Base-by-base conservation (phyloP, 176 grass and related monocot genomes). In the Miscanthus lutarioriparius region DNA sequence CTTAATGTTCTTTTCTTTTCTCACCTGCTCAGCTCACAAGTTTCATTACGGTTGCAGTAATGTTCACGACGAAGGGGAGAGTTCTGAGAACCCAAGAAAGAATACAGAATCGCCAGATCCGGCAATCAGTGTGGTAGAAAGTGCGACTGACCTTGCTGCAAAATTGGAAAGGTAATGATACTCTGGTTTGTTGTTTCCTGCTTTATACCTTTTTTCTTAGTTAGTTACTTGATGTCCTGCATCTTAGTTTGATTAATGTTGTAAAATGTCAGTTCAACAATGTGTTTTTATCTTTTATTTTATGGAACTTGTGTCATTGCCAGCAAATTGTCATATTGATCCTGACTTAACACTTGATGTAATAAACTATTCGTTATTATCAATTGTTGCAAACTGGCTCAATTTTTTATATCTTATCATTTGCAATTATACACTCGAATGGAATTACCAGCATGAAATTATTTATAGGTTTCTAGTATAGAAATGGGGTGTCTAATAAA, bases 91-190 rank as follows among this genome's bases (percentile, higher is more conserved):
- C 17, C 20, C 4, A 1, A 19, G 2, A 32, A 6, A 25, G 8
- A 76, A 36, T 28, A 83, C 17, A 12, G 22, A 44, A 44, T n/a
- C 5, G 0, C 1, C 53, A 23, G 35, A 63, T 73, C 17, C 1
- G 13, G 37, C 53, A 62, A 41, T 10, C 3, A 62, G 5, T 20
- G 17, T 32, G 15, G 51, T 1, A n/a, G 53, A 73, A 47, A 74
- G 13, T 12, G 15, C 9, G 27, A 72, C 43, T 28, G 40, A 44
- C 17, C 25, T 44, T 32, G 51, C 30, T 62, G 10, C 27, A 73
- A 41, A 61, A 13, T 10, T 74, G 36, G 3, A 72, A 70, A 85
- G 75, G 75, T 86, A 78, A 38, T 23, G 3, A 19, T 74, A 7
- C 14, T 48, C 43, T 48, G 15, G 4, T 6, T 41, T 69, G 6